Conservation (phyloP, 2,329 filamentous ascomycete genomes). For the Colletotrichum camelliae region DNA sequence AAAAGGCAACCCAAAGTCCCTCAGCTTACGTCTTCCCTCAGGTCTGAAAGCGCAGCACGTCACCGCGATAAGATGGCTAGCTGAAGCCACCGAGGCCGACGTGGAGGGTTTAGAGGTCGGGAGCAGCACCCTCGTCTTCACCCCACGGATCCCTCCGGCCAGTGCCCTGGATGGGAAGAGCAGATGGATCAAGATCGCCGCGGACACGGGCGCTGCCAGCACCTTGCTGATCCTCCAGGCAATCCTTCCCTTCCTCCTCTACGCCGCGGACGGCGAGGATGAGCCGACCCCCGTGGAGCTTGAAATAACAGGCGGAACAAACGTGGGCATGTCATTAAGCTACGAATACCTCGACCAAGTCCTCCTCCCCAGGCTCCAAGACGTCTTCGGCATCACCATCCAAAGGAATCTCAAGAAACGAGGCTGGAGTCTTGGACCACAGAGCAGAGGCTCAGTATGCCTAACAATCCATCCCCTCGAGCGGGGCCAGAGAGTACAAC, state of each 20-base stretch:
- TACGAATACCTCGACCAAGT: slow-evolving; percentile 69
- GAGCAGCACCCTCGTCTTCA: slow-evolving; percentile 54
- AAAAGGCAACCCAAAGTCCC: neutral
- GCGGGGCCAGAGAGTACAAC: slow-evolving; percentile 39
- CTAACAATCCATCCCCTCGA: slow-evolving; percentile 43
- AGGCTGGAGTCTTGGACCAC: slow-evolving; percentile 56
- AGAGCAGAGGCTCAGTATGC: slow-evolving; percentile 45
- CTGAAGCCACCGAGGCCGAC: slow-evolving; percentile 54
- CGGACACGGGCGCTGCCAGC: slow-evolving; percentile 58
- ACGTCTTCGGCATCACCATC: slow-evolving; percentile 53
- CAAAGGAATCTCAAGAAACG: slow-evolving; percentile 49
- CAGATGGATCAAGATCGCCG: slow-evolving; percentile 53
- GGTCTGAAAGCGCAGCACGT: slow-evolving; percentile 68
- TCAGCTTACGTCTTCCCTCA: slow-evolving; percentile 27
- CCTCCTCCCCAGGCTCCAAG: slow-evolving; percentile 58
- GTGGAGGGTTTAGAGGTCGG: slow-evolving; percentile 57
- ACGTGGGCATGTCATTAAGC: slow-evolving; percentile 61
- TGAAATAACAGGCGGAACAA: slow-evolving; percentile 63
- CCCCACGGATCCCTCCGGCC: slow-evolving; percentile 43
- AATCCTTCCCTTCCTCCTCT: slow-evolving; percentile 63
- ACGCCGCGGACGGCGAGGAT: slow-evolving; percentile 47
- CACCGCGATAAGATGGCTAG: slow-evolving; percentile 59
- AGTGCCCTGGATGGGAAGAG: slow-evolving; percentile 32
- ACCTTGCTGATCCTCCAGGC: slow-evolving; percentile 65
- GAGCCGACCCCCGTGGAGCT: slow-evolving; percentile 46